Base-by-base conservation (phyloP, 1,284 basidiomycete genomes). In the Fomes fomentarius region DNA sequence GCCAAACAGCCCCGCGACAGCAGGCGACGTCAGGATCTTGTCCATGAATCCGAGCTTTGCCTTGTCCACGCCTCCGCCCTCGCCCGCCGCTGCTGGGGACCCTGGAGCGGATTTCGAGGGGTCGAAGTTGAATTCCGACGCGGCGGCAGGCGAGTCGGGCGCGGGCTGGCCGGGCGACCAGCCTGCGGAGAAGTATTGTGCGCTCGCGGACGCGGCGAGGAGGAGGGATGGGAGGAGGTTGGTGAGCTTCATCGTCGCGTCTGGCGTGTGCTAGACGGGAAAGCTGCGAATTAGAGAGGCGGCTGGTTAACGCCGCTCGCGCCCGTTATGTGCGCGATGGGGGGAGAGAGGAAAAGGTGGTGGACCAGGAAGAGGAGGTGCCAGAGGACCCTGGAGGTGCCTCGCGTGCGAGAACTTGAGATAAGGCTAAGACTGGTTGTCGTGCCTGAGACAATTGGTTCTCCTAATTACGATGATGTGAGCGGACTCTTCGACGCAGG, bases 111-210 rank as follows among this genome's bases (percentile, higher is more conserved):
- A n/a, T n/a, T n/a, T 50, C 7, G 58, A 50, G 41, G 62, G 51
- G 59, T 67, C 61, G 53, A 65, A 68, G 38, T 62, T 47, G 48
- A 54, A 47, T 11, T 59, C 41, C 53, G 57, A 28, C 43, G 58
- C 48, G 50, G 58, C 38, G 9, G 46, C 48, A 35, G 66, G 58
- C 40, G 71, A 56, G 33, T 66, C 56, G 14, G 74, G 68, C 8
- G 74, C 73, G 4, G 80, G 71, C 66, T 91, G 83, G 28, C 88
- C 89, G 2, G 89, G 90, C 31, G 74, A 66, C 90, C 89, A 91
- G n/a, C 89, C 89, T 24, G 76, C 74, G 2, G 88, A 91, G 69
- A 91, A 85, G 69, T 91, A 91, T 58, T 89, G 84, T 10, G 87
- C 87, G 50, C 55, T 71, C 38, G 69, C 76, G 17, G 76, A 72